These are phyloP conservation scores for Arachnopeziza araneosa DNA, from an alignment of 2,329 filamentous ascomycete species.

Conservation along the genomic window DNA sequence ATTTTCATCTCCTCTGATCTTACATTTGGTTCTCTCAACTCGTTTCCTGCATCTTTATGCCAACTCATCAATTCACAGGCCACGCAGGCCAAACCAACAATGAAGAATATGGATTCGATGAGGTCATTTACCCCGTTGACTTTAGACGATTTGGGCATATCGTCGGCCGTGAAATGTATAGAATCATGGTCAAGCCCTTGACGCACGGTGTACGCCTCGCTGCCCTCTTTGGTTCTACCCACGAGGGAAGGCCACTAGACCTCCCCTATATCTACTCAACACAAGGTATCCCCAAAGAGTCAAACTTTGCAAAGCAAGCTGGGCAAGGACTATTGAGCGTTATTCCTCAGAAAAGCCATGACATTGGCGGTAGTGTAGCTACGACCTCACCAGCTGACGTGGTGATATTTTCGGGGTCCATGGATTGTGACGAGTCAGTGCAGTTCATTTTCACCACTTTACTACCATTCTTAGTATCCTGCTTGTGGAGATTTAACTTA, in stretches of 20 bases:
- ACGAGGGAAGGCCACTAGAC: slow-evolving; percentile 59
- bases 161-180: slow-evolving; percentile 76
- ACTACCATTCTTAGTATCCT: too few species aligned
- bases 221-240: slow-evolving; percentile 62
- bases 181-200: slow-evolving; percentile 68
- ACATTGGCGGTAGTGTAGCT: slow-evolving; percentile 76
- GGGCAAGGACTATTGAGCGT: slow-evolving; percentile 57
- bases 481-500: too few species aligned
- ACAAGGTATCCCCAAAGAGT: slow-evolving; percentile 49
- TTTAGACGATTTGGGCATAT: slow-evolving; percentile 74
- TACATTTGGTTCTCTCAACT: too few species aligned
- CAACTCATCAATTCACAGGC: background rate
- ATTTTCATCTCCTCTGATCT: too few species aligned
- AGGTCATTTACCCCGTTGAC: slow-evolving; percentile 79
- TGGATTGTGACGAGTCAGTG: slow-evolving; percentile 51
- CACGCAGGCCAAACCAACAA: slow-evolving; percentile 78
- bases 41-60: too few species aligned
- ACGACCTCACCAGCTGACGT: slow-evolving; percentile 89
- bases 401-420: slow-evolving; percentile 94
- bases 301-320: slow-evolving; percentile 30
- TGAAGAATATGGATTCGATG: slow-evolving; percentile 74
- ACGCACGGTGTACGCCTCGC: slow-evolving; percentile 73
- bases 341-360: slow-evolving; percentile 54
- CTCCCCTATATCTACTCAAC: slow-evolving; percentile 55
- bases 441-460: too few species aligned